Base-by-base conservation (phyloP, 805 yeast species). In the Wickerhamiella kazuoi region DNA sequence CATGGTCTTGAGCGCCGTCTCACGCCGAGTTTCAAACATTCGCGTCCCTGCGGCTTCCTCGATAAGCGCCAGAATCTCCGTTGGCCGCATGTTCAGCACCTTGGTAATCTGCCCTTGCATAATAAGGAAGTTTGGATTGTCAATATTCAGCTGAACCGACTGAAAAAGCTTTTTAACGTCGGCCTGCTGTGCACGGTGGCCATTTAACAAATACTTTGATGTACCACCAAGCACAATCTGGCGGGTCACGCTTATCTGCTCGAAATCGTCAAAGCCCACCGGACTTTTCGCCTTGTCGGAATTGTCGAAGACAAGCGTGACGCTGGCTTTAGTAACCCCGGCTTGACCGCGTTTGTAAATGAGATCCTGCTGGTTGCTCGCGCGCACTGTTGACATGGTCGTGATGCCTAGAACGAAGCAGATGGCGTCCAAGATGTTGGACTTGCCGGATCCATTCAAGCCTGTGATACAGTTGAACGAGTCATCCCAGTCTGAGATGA, bases 101-200 rank as follows among this genome's bases (percentile, higher is more conserved):
- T 90, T 87, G 26, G 98, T 93, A 61, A 93, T 90, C 55, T 84
- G 82, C 44, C 99, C 99, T 61, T 90, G 99, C 98, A 93, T 90
- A 52, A 90, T 90, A 50, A 90, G 68, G 60, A 90, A 90, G 56
- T 90, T 90, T 24, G 99, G 98, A 54, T 87, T 90, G 57, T 90
- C 90, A 57, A 90, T 87, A 54, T 90, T 90, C 45, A 90, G 69
- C 60, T 90, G 98, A 18, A 93, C 94, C 15, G 93, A 78, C 57
- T 87, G 97, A 56, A 93, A 86, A 38, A 93, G 61, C 50, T 79
- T 86, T 41, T 84, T 68, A 1, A 90, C 95, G 9, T 90, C 79
- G 48, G 79, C 90, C 53, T 86, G 97, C 51, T 86, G 94, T 0
- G 96, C 96, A 45, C 93, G 74, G 57, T 84, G 95, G 26, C 98